Evolutionary conservation across 768 basidiomycete species (phyloP), one percentile per base, ranked within the genome.

Genomic region (Dentipellis fragilis): DNA sequence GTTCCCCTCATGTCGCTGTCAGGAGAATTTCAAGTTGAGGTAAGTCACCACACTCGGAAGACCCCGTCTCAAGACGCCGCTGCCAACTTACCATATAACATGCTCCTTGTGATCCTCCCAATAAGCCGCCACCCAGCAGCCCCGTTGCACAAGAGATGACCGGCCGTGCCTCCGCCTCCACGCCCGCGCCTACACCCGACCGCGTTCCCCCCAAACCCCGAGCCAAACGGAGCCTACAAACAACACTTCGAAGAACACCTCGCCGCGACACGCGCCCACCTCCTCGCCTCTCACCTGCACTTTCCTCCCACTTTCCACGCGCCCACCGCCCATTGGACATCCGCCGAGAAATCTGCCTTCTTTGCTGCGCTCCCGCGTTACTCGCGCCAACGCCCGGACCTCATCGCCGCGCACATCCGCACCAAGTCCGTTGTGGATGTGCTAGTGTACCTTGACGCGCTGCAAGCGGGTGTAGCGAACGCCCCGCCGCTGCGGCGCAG

Each of bases 371-470:
- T 93, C 19, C 68, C 76, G 23, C 66, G 82, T 1, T 71, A 87
- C 67, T 92, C 89, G 17, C 77, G 86, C 22, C 74, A 86, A 45
- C 71, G 88, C 19, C 86, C 89, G 0, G 91, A 93, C 67, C 75
- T 92, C 49, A 85, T 93, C 51, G 81, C 88, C 0, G 73, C 71
- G 5, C 77, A 77, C 50, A 71, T 92, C n/a, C 73, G 73, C 57
- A 82, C 84, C 19, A 89, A 86, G 69, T 79, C 73, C 12, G 72
- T 78, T 9, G 68, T 78, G 51, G 87, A 93, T 57, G 84, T 93
- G 17, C 80, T 79, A 57, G 68, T 75, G 23, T 92, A 89, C 63
- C 68, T 93, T 58, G 73, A 80, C 36, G 59, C 72, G 16, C 71
- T 92, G 38, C 55, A 62, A 55, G 47, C 45, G 1, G 57, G 23